Evolutionary conservation across 257 asterid species (phyloP).

Genomic region (Nemophila menziesii): DNA sequence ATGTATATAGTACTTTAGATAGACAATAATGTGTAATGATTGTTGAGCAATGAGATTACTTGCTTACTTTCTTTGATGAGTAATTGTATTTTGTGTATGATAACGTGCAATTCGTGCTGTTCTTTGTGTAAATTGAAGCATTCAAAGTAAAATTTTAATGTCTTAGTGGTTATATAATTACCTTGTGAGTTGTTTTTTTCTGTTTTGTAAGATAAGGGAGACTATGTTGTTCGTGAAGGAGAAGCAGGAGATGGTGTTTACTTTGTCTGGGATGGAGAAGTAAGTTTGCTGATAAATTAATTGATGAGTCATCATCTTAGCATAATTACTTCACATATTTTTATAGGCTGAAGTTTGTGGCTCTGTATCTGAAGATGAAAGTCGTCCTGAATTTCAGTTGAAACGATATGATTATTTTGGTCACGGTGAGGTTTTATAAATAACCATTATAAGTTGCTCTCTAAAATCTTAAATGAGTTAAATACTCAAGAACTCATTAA

Average conservation of each 20-base stretch:
- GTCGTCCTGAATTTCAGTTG: slow-evolving; percentile 53
- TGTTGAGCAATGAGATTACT: too few species aligned
- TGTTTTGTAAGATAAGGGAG: slow-evolving; percentile 47
- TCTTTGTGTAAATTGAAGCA: too few species aligned
- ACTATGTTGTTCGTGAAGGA: slow-evolving; percentile 68
- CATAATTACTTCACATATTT: background rate
- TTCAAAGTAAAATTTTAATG: too few species aligned
- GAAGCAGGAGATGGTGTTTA: slow-evolving; percentile 67
- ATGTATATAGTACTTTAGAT: too few species aligned
- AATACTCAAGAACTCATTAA: too few species aligned
- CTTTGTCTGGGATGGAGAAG: slow-evolving; percentile 92
- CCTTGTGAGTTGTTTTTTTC: background rate
- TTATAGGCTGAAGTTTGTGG: slow-evolving; percentile 89
- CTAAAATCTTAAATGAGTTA: too few species aligned
- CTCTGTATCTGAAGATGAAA: slow-evolving; percentile 42
- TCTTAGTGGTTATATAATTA: too few species aligned
- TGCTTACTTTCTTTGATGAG: too few species aligned
- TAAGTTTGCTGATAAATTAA: slow-evolving; percentile 14
- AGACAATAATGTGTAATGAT: too few species aligned
- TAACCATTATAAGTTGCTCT: too few species aligned
- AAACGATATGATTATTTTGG: slow-evolving; percentile 70
- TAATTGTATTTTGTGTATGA: too few species aligned
- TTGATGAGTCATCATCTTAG: background rate
- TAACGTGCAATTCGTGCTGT: too few species aligned
- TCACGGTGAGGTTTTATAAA: slow-evolving; percentile 43